These are phyloP conservation scores for Pseudognaphalium luteoalbum DNA, from an alignment of 129 eudicot genomes.

Conservation along the genomic window DNA sequence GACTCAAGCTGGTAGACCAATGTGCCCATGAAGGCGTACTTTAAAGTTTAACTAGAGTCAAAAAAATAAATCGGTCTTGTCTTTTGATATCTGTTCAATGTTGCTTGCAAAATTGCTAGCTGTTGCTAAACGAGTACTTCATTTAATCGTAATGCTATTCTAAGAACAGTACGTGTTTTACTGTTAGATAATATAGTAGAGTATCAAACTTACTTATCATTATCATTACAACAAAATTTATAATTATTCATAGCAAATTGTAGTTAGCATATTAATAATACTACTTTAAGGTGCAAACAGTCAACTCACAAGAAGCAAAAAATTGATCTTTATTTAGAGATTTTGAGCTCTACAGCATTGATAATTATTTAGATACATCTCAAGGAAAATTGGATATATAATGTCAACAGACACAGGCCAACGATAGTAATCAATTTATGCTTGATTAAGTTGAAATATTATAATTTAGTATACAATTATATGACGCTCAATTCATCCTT, in stretches of 20 bases:
- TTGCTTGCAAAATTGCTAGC: slow-evolving; percentile 15
- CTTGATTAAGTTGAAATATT: background rate
- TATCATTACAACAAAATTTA: background rate
- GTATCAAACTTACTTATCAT: background rate
- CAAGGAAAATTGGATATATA: background rate
- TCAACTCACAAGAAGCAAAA: background rate
- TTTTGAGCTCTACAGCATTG: too few species aligned
- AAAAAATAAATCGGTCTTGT: slow-evolving; percentile 18
- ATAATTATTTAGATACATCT: background rate
- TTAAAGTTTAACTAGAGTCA: background rate
- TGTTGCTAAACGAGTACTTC: slow-evolving; percentile 1
- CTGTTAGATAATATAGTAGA: background rate
- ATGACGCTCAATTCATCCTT: slow-evolving; percentile 3
- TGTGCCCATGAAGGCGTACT: slow-evolving; percentile 63
- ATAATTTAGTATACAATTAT: slow-evolving; percentile 28
- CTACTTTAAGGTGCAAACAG: background rate
- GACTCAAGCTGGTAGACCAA: slow-evolving; percentile 66
- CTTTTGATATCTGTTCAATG: slow-evolving; percentile 7
- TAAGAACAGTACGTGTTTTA: background rate
- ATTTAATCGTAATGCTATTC: slow-evolving; percentile 1
- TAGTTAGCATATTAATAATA: too few species aligned
- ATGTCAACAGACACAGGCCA: background rate
- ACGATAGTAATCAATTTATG: background rate
- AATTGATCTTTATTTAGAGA: background rate
- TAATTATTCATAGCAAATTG: background rate